Evolutionary conservation across 2,329 filamentous ascomycete genomes (phyloP).

Genomic region (Furcasterigmium furcatum): DNA sequence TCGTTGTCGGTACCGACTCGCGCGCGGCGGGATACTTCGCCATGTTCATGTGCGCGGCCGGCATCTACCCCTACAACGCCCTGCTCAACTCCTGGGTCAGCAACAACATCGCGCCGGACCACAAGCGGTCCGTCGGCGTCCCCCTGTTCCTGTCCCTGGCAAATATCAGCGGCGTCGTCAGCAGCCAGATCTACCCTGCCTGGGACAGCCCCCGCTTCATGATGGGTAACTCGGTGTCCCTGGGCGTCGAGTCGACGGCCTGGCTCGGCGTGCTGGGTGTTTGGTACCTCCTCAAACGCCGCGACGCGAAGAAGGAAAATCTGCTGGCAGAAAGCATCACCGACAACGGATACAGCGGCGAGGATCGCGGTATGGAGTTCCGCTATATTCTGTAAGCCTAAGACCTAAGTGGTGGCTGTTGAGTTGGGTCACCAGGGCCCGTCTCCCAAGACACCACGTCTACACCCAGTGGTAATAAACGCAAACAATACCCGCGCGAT

Average conservation of each 20-base stretch:
- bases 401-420: too few species aligned
- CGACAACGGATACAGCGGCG: too few species aligned
- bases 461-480: too few species aligned
- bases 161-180: slow-evolving; percentile 22
- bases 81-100: slow-evolving; percentile 21
- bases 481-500: too few species aligned
- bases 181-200: slow-evolving; percentile 26
- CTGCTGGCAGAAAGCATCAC: not conserved
- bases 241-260: slow-evolving; percentile 17
- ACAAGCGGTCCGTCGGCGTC: slow-evolving; percentile 24
- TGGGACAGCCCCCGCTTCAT: slow-evolving; percentile 23
- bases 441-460: too few species aligned
- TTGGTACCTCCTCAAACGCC: not conserved
- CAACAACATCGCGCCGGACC: slow-evolving; percentile 26
- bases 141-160: slow-evolving; percentile 23
- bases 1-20: slow-evolving; percentile 22
- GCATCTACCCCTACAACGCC: not conserved
- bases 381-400: not conserved
- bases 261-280: not conserved
- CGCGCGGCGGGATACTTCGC: slow-evolving; percentile 24
- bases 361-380: slow-evolving; percentile 1
- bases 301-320: slow-evolving; percentile 1
- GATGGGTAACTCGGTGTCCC: slow-evolving; percentile 11
- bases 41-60: slow-evolving; percentile 21
- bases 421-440: too few species aligned